These are phyloP conservation scores for Verticillium zaregamsianum DNA, from an alignment of 2,329 filamentous ascomycete genomes.

Conservation along the genomic window DNA sequence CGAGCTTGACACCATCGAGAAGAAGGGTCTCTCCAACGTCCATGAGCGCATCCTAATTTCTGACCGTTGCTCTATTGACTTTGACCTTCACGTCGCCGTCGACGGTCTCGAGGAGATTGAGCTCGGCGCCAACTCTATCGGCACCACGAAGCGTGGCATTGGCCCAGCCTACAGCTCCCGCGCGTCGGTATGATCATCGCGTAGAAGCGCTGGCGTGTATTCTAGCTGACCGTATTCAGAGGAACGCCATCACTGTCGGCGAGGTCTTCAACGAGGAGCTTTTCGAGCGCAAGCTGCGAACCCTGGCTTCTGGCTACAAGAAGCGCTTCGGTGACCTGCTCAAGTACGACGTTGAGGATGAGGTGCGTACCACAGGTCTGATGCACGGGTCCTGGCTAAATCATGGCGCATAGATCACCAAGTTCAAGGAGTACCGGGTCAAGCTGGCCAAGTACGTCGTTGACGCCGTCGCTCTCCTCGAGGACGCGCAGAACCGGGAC, in stretches of 20 bases:
- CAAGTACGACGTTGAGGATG: slow-evolving; percentile 63
- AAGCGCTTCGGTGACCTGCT: slow-evolving; percentile 66
- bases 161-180: slow-evolving; percentile 39
- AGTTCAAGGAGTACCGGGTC: slow-evolving; percentile 18
- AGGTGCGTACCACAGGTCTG: slow-evolving; percentile 42
- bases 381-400: slow-evolving; percentile 39
- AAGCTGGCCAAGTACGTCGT: slow-evolving; percentile 40
- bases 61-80: slow-evolving; percentile 59
- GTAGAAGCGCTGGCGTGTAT: slow-evolving; percentile 18
- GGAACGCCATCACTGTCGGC: slow-evolving; percentile 61
- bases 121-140: slow-evolving; percentile 27
- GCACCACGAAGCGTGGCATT: slow-evolving; percentile 1
- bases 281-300: slow-evolving; percentile 64
- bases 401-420: slow-evolving; percentile 38
- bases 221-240: not conserved
- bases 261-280: slow-evolving; percentile 64
- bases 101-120: slow-evolving; percentile 64
- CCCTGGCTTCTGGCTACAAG: slow-evolving; percentile 58
- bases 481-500: slow-evolving; percentile 53
- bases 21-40: slow-evolving; percentile 28
- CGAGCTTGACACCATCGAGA: not conserved
- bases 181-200: slow-evolving; percentile 24
- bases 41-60: slow-evolving; percentile 58
- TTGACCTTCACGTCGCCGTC: slow-evolving; percentile 62
- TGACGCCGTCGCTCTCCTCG: slow-evolving; percentile 63